Conservation (phyloP, 1,139 yeast genomes). For the Dujonia santamariae region DNA sequence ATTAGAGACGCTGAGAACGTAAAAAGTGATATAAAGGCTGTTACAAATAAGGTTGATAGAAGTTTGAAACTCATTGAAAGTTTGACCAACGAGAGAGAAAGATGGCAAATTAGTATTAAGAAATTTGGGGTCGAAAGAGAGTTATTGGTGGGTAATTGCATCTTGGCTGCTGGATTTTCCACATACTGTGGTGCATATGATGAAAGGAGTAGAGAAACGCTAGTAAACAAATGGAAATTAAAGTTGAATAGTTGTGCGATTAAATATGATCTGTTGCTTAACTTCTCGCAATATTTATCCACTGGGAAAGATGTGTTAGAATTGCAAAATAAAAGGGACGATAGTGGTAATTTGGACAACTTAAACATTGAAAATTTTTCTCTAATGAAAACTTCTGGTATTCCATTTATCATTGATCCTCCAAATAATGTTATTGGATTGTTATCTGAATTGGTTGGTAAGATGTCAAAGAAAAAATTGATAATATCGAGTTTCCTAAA, state of each 20-base stretch:
- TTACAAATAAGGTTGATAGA: constrained; percentile 59
- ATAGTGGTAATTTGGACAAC: constrained; percentile 48
- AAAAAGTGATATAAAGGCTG: constrained; percentile 64
- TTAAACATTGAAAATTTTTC: constrained; percentile 62
- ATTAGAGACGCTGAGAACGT: constrained; percentile 79
- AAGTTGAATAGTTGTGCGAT: constrained; percentile 39
- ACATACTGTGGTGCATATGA: constrained; percentile 64
- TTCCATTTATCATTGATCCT: constrained; percentile 75
- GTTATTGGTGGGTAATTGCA: constrained; percentile 59
- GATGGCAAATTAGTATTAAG: constrained; percentile 67
- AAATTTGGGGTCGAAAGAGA: constrained; percentile 48
- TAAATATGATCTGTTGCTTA: constrained; percentile 29
- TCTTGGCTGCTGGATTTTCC: constrained; percentile 60
- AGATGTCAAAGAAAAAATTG: constrained; percentile 29
- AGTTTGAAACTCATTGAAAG: constrained; percentile 63
- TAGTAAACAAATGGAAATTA: constrained; percentile 40
- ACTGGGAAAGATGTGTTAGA: constrained; percentile 24
- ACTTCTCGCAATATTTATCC: constrained; percentile 1
- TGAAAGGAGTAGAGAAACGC: constrained; percentile 43
- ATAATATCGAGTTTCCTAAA: constrained; percentile 70
- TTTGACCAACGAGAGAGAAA: constrained; percentile 62
- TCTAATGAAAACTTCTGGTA: constrained; percentile 39
- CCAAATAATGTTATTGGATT: constrained; percentile 45
- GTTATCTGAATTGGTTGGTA: constrained; percentile 27
- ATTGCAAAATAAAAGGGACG: constrained; percentile 50